A percentile compares a stretch with the other conserved stretches of the same genome.
Conservation (phyloP, 2,329 filamentous ascomycete genomes). For the Pseudogymnoascus sp. region DNA sequence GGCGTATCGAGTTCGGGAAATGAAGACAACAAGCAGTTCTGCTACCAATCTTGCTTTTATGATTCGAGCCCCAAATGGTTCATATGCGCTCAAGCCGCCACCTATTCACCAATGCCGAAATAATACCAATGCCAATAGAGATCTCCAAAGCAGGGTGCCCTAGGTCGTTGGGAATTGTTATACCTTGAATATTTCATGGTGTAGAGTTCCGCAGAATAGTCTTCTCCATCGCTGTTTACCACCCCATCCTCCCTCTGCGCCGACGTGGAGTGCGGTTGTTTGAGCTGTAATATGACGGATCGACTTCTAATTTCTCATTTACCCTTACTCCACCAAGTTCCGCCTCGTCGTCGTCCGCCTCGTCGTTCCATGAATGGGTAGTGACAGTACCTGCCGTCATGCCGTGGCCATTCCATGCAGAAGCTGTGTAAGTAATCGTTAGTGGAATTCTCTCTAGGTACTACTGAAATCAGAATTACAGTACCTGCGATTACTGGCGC, state of each 20-base stretch:
- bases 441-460: conserved; percentile 9
- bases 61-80: background rate
- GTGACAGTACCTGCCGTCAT: conserved; percentile 56
- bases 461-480: conserved; percentile 7
- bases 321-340: conserved; percentile 36
- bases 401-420: conserved; percentile 62
- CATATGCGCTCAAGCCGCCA: background rate
- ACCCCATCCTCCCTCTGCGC: conserved; percentile 1
- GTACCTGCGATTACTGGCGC: conserved; percentile 50
- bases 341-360: conserved; percentile 47
- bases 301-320: conserved; percentile 33
- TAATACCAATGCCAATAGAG: background rate
- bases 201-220: background rate
- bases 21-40: conserved; percentile 10
- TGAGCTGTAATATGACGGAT: conserved; percentile 17
- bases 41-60: conserved; percentile 9
- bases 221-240: background rate
- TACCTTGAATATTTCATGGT: background rate
- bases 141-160: background rate
- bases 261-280: background rate
- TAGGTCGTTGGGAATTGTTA: background rate
- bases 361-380: conserved; percentile 59
- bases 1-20: conserved; percentile 10
- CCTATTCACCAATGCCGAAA: background rate
- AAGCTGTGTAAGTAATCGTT: conserved; percentile 37